A percentile compares a stretch with the other conserved stretches of the same genome.
Conservation (phyloP, 768 basidiomycete species). For the Kwoniella bestiolae region DNA sequence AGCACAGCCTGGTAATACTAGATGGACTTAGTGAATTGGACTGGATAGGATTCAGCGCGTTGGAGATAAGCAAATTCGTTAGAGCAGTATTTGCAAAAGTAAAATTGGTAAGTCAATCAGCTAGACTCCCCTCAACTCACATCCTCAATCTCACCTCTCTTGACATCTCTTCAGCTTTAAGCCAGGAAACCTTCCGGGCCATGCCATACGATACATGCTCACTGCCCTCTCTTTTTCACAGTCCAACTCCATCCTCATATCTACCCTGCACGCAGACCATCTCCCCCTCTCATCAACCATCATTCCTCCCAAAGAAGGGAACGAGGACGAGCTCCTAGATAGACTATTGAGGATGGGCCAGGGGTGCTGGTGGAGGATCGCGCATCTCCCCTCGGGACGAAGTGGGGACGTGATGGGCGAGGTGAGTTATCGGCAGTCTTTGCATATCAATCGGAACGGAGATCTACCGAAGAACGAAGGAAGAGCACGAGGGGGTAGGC, state of each 20-base stretch:
- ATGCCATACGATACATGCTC: too few relatives aligned
- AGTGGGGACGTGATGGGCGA: slow-evolving; percentile 55
- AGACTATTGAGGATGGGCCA: slow-evolving; percentile 38
- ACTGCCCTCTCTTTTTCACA: slow-evolving; percentile 4
- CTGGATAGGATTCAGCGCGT: slow-evolving; percentile 37
- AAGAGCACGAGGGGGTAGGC: neutral
- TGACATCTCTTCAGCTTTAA: neutral
- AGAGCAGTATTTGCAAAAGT: slow-evolving; percentile 34
- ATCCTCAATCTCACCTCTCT: too few relatives aligned
- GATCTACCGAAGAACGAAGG: neutral
- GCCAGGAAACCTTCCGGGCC: too few relatives aligned
- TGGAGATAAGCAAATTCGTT: slow-evolving; percentile 39
- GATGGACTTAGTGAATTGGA: slow-evolving; percentile 48
- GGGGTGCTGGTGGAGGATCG: slow-evolving; percentile 50
- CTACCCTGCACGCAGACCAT: slow-evolving; percentile 49
- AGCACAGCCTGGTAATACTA: slow-evolving; percentile 37
- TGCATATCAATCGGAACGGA: neutral
- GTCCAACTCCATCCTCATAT: slow-evolving; percentile 35
- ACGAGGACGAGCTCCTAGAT: slow-evolving; percentile 34
- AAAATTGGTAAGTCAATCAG: slow-evolving; percentile 9
- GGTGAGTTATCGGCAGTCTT: slow-evolving; percentile 42
- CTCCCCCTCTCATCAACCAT: slow-evolving; percentile 30
- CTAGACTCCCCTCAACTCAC: neutral
- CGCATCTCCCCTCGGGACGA: slow-evolving; percentile 44
- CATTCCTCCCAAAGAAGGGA: slow-evolving; percentile 6